Evolutionary conservation across 345 rosid genomes (phyloP).

Genomic region (Schrenkiella parvula): DNA sequence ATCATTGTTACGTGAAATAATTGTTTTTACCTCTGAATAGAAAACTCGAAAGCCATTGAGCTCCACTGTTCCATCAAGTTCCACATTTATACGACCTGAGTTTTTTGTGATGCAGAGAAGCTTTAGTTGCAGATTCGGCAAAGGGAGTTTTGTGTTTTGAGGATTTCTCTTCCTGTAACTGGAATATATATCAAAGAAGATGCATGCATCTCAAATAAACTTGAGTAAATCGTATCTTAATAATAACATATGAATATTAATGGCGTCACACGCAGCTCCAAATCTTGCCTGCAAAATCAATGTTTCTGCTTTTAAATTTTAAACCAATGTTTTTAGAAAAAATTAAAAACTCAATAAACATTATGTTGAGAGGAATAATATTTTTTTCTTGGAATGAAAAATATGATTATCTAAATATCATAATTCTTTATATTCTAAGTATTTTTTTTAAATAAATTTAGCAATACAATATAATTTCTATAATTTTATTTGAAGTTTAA

Average conservation of each 20-base stretch:
- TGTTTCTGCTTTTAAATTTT: too few relatives aligned
- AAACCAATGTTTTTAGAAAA: too few relatives aligned
- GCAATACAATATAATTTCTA: too few relatives aligned
- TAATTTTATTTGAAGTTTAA: too few relatives aligned
- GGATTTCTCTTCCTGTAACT: constrained; percentile 3
- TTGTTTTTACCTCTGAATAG: constrained; percentile 23
- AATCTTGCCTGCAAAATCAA: too few relatives aligned
- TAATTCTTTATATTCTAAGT: too few relatives aligned
- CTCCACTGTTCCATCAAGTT: constrained; percentile 34
- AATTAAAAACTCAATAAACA: too few relatives aligned
- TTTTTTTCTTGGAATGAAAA: too few relatives aligned
- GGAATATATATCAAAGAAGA: constrained; percentile 14
- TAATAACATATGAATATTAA: background rate
- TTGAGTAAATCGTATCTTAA: constrained; percentile 13
- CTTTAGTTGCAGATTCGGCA: background rate
- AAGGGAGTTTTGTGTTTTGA: background rate
- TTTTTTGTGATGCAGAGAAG: constrained; percentile 2
- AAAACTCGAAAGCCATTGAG: constrained; percentile 31
- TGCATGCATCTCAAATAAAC: constrained; percentile 11
- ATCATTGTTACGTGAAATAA: background rate
- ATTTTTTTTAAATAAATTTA: too few relatives aligned
- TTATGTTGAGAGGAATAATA: too few relatives aligned
- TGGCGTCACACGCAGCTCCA: constrained; percentile 23
- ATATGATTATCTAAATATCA: too few relatives aligned
- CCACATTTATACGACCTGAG: constrained; percentile 23